Conservation (phyloP, 1,284 basidiomycete genomes). For the Afroboletus lepidellus region DNA sequence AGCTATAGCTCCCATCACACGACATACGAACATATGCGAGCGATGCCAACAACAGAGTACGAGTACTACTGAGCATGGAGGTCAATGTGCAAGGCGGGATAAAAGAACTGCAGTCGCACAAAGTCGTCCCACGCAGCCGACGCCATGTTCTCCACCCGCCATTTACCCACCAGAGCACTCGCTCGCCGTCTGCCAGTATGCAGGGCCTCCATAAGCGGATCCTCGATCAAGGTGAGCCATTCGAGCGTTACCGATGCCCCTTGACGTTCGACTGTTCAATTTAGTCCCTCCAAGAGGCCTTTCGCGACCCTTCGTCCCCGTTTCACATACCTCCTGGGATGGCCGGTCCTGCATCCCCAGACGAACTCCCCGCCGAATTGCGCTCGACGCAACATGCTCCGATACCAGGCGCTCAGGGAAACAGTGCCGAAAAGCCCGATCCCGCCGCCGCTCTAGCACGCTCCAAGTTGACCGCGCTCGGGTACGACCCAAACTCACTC, state of each 20-base stretch:
- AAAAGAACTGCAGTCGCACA: no score
- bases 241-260: background rate
- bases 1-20: no score
- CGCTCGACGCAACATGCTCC: background rate
- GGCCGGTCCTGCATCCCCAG: slow-evolving; percentile 43
- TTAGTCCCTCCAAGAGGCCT: slow-evolving; percentile 57
- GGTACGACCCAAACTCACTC: slow-evolving; percentile 61
- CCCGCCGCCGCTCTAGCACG: slow-evolving; percentile 40
- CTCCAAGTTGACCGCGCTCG: slow-evolving; percentile 43
- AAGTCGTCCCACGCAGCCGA: no score
- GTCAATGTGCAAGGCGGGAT: no score
- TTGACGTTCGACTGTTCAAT: background rate
- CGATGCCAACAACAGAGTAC: no score
- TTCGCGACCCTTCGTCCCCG: slow-evolving; percentile 64
- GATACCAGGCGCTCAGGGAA: background rate
- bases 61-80: no score
- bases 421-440: background rate
- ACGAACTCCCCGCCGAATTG: slow-evolving; percentile 30
- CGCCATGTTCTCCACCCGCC: slow-evolving; percentile 12
- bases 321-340: slow-evolving; percentile 57
- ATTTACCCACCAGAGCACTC: background rate
- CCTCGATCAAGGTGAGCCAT: slow-evolving; percentile 27
- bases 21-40: no score
- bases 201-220: slow-evolving; percentile 23
- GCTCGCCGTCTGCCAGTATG: slow-evolving; percentile 2